phyloP scores from a whole-genome alignment of 73 alveolate species.

The Blepharisma stoltei region DNA sequence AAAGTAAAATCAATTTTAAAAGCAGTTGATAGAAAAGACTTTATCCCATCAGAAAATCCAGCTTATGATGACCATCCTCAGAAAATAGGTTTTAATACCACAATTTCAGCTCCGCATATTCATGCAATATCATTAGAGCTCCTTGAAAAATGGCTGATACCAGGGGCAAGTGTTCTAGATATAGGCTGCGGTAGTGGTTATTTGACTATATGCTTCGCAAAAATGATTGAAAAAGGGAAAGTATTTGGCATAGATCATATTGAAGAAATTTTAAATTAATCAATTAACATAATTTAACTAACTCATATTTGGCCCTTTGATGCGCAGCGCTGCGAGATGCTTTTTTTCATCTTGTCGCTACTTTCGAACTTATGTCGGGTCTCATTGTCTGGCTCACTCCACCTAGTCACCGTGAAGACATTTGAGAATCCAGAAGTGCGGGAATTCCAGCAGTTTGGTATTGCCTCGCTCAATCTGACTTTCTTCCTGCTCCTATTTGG shows the following conservation, averaged over 20 bases:
- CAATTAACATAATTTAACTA: no score
- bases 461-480: no score
- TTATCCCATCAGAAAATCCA: background rate
- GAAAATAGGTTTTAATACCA: constrained; percentile 38
- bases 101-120: constrained; percentile 64
- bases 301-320: no score
- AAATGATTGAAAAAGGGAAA: constrained; percentile 42
- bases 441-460: no score
- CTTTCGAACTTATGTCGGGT: no score
- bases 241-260: constrained; percentile 65
- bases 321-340: no score
- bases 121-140: constrained; percentile 50
- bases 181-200: constrained; percentile 70
- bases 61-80: constrained; percentile 48
- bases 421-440: no score
- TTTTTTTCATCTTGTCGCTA: no score
- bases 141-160: constrained; percentile 24
- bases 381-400: no score
- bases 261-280: constrained; percentile 25
- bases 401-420: no score
- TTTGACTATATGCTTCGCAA: constrained; percentile 41
- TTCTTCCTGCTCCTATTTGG: no score
- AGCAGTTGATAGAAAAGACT: constrained; percentile 49
- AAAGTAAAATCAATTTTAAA: constrained; percentile 36
- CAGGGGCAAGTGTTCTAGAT: constrained; percentile 43